These are phyloP conservation scores for Yamadazyma friedrichii DNA, from an alignment of 1,139 yeast genomes.

Conservation along the genomic window DNA sequence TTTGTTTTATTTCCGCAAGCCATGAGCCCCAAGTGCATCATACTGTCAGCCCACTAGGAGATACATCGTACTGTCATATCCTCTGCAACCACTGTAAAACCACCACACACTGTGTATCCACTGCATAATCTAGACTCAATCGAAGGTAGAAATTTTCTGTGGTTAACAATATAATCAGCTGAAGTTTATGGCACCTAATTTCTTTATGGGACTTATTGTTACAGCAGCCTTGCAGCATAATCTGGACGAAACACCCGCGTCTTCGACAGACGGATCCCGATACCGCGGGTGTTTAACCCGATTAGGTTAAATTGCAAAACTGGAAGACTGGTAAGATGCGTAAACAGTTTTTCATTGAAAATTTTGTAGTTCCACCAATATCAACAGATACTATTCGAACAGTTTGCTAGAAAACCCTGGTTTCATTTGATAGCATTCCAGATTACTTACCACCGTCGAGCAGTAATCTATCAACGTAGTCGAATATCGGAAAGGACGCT, in stretches of 20 bases:
- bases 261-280: slow-evolving; percentile 5
- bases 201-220: slow-evolving; percentile 1
- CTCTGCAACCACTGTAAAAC: too few species aligned
- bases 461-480: too few species aligned
- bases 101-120: too few species aligned
- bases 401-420: too few species aligned
- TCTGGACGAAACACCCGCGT: slow-evolving; percentile 1
- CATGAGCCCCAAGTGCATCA: too few species aligned
- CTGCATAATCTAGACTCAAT: too few species aligned
- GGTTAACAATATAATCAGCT: background rate
- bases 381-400: background rate
- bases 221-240: background rate
- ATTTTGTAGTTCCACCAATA: background rate
- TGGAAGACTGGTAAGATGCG: slow-evolving; percentile 1
- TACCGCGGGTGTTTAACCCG: slow-evolving; percentile 8
- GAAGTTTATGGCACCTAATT: background rate
- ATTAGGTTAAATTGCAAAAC: slow-evolving; percentile 7
- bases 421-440: background rate
- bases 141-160: background rate
- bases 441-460: too few species aligned
- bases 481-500: too few species aligned
- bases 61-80: too few species aligned
- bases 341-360: slow-evolving; percentile 1
- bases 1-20: too few species aligned
- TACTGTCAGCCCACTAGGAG: too few species aligned